Base-by-base conservation (phyloP, 2,329 filamentous ascomycete genomes). In the Coniella vitis region DNA sequence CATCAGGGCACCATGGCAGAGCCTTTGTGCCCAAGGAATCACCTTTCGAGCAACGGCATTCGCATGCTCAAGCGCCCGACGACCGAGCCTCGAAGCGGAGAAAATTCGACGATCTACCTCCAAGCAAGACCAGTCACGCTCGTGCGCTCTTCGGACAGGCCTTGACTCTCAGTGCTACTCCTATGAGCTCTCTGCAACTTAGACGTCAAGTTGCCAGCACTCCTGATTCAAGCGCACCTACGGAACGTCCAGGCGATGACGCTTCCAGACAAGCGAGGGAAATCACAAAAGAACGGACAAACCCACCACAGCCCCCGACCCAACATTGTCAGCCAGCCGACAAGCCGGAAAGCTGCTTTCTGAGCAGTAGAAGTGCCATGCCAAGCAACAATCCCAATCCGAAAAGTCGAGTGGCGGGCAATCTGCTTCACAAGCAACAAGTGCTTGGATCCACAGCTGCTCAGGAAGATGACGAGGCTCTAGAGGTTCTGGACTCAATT, bases 1-100 rank as follows among this genome's bases (percentile, higher is more conserved):
- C 79, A 10, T 82, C 75, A 47, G 78, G 82, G 0, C 76, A 79
- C 8, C 73, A 81, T 57, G 81, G 81, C 0, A 82, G 83, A 58
- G 76, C 83, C 3, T 55, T 71, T 3, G 60, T 83, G 3, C 74
- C 79, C 0, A 65, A 61, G 7, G 74, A 75, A 45, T 87, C 85
- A 1, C 85, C 86, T 0, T 88, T 80, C 53, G 84, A 89, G 55
- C 68, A 78, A 47, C 68, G 75, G 34, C 70, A 73, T 51, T 16
- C 56, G 58, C 50, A 50, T n/a, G 44, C 52, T 5, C 54, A 54
- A 5, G 44, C 49, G 34, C 56, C 55, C 10, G 53, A 57, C 16
- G 60, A 64, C 2, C 62, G 60, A 20, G 60, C 70, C 13, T 35
- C 61, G 2, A 77, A 76, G 59, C 65, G 70, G 49, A 64, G 65